A percentile compares a stretch with the other conserved stretches of the same genome.
These are phyloP conservation scores for Digitaria exilis DNA, from an alignment of 202 grass and related monocot genomes.

Conservation along the genomic window DNA sequence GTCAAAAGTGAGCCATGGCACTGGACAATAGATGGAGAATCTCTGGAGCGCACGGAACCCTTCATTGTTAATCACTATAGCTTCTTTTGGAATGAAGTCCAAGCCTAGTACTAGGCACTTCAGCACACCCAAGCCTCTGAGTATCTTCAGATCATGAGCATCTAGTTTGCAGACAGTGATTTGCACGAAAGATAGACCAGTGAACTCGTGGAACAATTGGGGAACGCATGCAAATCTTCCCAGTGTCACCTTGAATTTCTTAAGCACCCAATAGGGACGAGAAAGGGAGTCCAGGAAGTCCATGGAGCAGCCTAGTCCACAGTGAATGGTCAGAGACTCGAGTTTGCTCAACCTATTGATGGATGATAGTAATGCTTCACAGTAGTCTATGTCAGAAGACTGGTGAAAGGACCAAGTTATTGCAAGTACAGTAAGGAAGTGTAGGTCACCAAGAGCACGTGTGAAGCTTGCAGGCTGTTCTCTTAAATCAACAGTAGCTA, in stretches of 20 bases:
- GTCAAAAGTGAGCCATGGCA: constrained; percentile 1
- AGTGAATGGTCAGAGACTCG: background rate
- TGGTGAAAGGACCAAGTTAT: constrained; percentile 14
- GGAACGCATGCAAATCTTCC: background rate
- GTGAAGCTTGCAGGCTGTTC: background rate
- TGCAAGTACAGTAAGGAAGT: fast-evolving
- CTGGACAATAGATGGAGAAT: constrained; percentile 11
- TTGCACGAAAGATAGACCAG: background rate
- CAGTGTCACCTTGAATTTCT: background rate
- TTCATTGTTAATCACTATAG: background rate
- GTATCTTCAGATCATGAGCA: background rate
- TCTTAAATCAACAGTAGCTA: background rate
- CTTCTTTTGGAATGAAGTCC: constrained; percentile 1
- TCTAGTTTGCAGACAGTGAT: background rate
- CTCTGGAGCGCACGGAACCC: background rate
- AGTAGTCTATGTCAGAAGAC: background rate
- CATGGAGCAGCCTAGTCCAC: background rate
- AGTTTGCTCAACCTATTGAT: fast-evolving
- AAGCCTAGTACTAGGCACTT: background rate
- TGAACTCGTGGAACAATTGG: background rate
- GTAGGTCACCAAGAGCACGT: fast-evolving
- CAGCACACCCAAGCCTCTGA: fast-evolving
- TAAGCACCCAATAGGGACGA: fast-evolving
- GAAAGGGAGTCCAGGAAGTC: background rate
- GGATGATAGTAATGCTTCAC: background rate